phyloP scores from a whole-genome alignment of 139 green algal genomes.

The Closterium sp. region DNA sequence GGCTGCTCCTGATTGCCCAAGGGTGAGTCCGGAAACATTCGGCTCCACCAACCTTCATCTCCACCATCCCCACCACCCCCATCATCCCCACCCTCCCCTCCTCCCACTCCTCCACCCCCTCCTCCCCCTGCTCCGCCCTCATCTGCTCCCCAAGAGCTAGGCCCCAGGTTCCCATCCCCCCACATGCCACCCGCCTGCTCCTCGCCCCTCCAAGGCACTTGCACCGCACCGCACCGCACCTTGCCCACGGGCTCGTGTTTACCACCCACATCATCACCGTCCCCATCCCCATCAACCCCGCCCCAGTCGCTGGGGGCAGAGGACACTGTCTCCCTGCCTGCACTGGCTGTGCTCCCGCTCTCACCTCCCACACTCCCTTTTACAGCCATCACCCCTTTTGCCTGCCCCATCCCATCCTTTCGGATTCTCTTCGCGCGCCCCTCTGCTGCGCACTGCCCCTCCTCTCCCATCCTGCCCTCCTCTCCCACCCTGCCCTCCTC shows the following conservation, averaged over 20 bases:
- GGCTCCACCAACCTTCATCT: neutral
- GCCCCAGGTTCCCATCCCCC: neutral
- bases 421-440: too few species aligned
- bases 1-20: neutral
- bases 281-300: neutral
- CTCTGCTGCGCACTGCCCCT: neutral
- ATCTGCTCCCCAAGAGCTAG: neutral
- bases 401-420: neutral
- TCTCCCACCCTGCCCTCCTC: neutral
- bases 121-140: neutral
- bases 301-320: neutral
- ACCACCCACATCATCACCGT: neutral
- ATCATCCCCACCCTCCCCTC: neutral
- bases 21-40: neutral
- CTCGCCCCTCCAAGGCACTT: too few species aligned
- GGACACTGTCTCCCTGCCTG: neutral
- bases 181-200: neutral
- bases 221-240: too few species aligned
- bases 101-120: too few species aligned
- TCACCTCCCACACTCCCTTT: neutral
- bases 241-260: neutral
- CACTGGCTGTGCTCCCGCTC: neutral
- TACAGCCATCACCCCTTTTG: neutral
- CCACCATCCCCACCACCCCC: neutral
- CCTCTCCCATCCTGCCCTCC: neutral